Conservation (phyloP, 768 basidiomycete genomes). For the Lactifluus rugatus region DNA sequence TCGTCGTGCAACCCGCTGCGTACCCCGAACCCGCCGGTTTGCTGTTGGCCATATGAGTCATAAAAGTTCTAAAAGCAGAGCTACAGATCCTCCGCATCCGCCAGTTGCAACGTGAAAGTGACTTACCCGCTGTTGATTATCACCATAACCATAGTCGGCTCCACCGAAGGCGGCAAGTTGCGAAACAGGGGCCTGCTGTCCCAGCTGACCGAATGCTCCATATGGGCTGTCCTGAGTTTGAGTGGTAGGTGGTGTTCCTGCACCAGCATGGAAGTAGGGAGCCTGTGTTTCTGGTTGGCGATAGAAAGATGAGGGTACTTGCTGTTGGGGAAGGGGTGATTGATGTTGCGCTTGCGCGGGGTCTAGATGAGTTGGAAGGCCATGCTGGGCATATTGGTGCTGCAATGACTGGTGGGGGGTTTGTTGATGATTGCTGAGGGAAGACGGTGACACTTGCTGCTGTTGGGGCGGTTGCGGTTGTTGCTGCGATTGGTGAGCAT, state of each 20-base stretch:
- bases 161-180: constrained; percentile 47
- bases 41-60: constrained; percentile 45
- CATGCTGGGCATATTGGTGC: constrained; percentile 56
- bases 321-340: constrained; percentile 32
- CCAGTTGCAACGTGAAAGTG: not conserved
- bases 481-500: constrained; percentile 24
- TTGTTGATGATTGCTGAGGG: constrained; percentile 29
- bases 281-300: constrained; percentile 46
- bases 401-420: constrained; percentile 31
- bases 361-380: constrained; percentile 56
- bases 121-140: constrained; percentile 52
- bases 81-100: constrained; percentile 17
- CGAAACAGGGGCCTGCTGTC: constrained; percentile 40
- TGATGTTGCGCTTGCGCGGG: constrained; percentile 37
- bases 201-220: constrained; percentile 54
- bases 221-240: constrained; percentile 57
- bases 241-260: constrained; percentile 58
- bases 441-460: constrained; percentile 18
- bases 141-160: constrained; percentile 57
- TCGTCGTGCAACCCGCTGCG: constrained; percentile 69
- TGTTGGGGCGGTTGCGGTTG: constrained; percentile 17
- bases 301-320: constrained; percentile 49
- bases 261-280: constrained; percentile 59
- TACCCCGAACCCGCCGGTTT: constrained; percentile 57
- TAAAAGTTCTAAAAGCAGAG: constrained; percentile 52